Evolutionary conservation across 495 filamentous ascomycete genomes (phyloP).

Genomic region (Penicillium angulare): DNA sequence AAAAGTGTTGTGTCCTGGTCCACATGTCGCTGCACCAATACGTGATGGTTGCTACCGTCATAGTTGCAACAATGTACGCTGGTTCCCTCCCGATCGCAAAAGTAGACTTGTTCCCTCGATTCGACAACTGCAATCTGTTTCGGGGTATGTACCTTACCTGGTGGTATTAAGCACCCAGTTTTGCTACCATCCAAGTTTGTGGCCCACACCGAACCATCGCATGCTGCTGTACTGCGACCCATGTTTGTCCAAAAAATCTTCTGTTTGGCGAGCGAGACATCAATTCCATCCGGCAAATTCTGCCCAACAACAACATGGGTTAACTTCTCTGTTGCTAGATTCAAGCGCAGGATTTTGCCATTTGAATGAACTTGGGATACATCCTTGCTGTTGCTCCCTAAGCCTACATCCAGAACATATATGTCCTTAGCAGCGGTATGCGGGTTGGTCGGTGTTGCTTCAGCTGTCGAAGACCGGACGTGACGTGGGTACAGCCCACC

Average conservation of each 20-base stretch:
- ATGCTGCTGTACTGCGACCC: slow-evolving; percentile 32
- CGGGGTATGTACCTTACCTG: slow-evolving; percentile 47
- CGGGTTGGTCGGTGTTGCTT: slow-evolving; percentile 6
- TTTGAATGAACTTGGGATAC: slow-evolving; percentile 16
- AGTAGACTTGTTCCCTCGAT: slow-evolving; percentile 39
- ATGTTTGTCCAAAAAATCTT: slow-evolving; percentile 57
- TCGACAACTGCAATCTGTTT: slow-evolving; percentile 49
- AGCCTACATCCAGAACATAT: slow-evolving; percentile 29
- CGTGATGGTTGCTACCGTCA: slow-evolving; percentile 46
- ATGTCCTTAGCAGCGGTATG: slow-evolving; percentile 17
- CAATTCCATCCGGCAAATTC: slow-evolving; percentile 50
- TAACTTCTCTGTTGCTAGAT: slow-evolving; percentile 20
- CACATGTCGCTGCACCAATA: slow-evolving; percentile 30
- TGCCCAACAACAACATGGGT: slow-evolving; percentile 28
- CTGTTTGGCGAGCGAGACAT: slow-evolving; percentile 26
- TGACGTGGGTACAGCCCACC: slow-evolving; percentile 34
- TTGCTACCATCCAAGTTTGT: slow-evolving; percentile 45
- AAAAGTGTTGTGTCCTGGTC: slow-evolving; percentile 16
- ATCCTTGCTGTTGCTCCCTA: slow-evolving; percentile 24
- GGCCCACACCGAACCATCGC: slow-evolving; percentile 46
- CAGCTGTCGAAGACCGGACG: background rate
- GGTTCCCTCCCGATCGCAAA: slow-evolving; percentile 56
- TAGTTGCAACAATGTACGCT: slow-evolving; percentile 43
- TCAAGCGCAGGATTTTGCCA: slow-evolving; percentile 21
- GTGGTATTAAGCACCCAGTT: slow-evolving; percentile 33